Conservation (phyloP, 805 yeast species). For the Candida koratica region DNA sequence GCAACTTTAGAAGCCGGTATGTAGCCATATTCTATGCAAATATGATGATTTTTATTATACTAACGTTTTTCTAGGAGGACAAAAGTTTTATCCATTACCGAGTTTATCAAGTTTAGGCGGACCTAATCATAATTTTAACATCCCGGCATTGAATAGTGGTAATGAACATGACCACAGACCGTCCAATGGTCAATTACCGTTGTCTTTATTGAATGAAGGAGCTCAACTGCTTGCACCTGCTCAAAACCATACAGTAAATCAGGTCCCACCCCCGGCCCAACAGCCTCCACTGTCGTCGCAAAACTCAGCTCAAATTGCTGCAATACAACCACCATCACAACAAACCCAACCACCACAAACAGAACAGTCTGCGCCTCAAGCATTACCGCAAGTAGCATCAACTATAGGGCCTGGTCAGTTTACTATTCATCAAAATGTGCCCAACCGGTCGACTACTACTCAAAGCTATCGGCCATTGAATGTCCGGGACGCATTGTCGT, state of each 20-base stretch:
- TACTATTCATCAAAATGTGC: slow-evolving; percentile 30
- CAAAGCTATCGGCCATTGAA: slow-evolving; percentile 73
- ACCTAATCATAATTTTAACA: slow-evolving; percentile 44
- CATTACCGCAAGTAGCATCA: slow-evolving; percentile 10
- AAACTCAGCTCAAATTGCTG: slow-evolving; percentile 1
- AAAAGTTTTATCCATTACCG: slow-evolving; percentile 47
- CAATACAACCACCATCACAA: slow-evolving; percentile 22
- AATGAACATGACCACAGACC: slow-evolving; percentile 8
- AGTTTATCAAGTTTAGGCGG: slow-evolving; percentile 47
- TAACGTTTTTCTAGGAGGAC: slow-evolving; percentile 35
- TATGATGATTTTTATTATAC: slow-evolving; percentile 13
- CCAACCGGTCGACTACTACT: slow-evolving; percentile 40
- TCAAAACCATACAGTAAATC: too few species aligned
- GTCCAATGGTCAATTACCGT: slow-evolving; percentile 6
- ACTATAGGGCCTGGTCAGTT: slow-evolving; percentile 9
- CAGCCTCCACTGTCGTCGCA: slow-evolving; percentile 5
- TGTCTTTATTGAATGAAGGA: background rate
- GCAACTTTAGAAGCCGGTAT: slow-evolving; percentile 49
- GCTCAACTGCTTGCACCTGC: too few species aligned
- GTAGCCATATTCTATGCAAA: slow-evolving; percentile 17
- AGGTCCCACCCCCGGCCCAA: slow-evolving; percentile 1
- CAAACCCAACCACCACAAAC: slow-evolving; percentile 14
- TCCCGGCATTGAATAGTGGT: slow-evolving; percentile 46
- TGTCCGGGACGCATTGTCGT: slow-evolving; percentile 93
- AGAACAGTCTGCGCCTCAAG: slow-evolving; percentile 4